Percentiles rank a stretch among this genome's conserved stretches.
These are phyloP conservation scores for Globisporangium radiosum DNA, from an alignment of 352 stramenopile genomes.

Conservation along the genomic window DNA sequence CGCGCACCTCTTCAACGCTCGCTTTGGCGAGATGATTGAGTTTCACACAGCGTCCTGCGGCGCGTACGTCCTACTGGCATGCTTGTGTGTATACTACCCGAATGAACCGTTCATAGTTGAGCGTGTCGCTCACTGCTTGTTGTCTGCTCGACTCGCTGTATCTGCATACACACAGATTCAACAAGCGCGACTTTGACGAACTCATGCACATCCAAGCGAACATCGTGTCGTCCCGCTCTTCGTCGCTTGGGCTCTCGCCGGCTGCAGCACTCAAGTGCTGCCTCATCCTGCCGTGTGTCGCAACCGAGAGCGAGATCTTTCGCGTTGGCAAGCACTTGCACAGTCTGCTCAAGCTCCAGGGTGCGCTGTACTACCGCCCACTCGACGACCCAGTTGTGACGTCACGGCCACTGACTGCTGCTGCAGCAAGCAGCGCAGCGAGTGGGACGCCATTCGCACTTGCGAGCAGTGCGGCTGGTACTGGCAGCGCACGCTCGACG, in stretches of 20 bases:
- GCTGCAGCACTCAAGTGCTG: conserved; percentile 58
- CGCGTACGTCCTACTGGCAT: conserved; percentile 24
- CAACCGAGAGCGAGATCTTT: conserved; percentile 59
- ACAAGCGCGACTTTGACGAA: conserved; percentile 68
- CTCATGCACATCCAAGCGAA: conserved; percentile 67
- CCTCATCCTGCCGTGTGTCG: conserved; percentile 49
- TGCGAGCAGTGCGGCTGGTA: not conserved
- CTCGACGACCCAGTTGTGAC: conserved; percentile 12
- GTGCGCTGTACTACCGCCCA: conserved; percentile 59
- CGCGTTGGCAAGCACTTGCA: conserved; percentile 69
- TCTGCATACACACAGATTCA: conserved; percentile 23
- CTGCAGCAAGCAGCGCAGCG: not conserved
- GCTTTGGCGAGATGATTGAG: conserved; percentile 57
- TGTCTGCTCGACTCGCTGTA: not conserved
- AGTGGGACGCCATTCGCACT: not conserved
- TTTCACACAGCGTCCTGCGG: conserved; percentile 50
- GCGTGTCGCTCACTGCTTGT: not conserved
- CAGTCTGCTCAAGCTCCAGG: conserved; percentile 51
- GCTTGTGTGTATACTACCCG: not conserved
- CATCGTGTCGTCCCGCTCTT: conserved; percentile 23
- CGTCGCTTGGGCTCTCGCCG: conserved; percentile 26
- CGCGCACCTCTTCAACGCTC: conserved; percentile 47
- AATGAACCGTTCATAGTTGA: not conserved
- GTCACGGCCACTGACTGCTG: not conserved
- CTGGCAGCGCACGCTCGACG: not conserved